Percentiles rank a stretch among this genome's conserved stretches.
phyloP scores from a whole-genome alignment of 31 red algal genomes.

The Porphyra umbilicalis region DNA sequence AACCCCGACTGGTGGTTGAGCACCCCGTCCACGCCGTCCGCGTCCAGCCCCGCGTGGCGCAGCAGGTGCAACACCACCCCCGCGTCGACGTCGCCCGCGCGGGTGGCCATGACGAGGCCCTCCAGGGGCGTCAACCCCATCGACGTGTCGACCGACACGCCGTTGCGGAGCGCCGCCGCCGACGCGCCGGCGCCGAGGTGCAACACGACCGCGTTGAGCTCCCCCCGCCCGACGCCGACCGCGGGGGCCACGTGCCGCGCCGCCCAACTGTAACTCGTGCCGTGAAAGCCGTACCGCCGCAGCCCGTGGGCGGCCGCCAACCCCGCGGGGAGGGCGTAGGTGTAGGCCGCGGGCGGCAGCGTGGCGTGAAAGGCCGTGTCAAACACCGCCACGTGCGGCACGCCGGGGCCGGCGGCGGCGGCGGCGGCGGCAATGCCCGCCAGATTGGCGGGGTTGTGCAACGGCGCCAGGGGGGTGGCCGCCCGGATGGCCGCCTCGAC shows the following conservation, averaged over 20 bases:
- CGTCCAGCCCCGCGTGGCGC: not conserved
- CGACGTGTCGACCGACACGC: conserved; percentile 2
- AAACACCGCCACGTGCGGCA: conserved; percentile 8
- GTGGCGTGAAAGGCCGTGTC: conserved; percentile 11
- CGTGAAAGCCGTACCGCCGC: conserved; percentile 6
- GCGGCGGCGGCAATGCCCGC: not conserved
- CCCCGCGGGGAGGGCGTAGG: not conserved
- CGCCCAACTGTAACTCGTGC: not conserved
- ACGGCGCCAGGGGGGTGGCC: not conserved
- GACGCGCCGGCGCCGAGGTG: conserved; percentile 9
- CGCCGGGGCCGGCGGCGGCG: not conserved
- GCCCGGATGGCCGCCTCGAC: not conserved
- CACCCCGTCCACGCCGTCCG: not conserved
- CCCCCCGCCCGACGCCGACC: not conserved
- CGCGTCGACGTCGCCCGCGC: conserved; percentile 1
- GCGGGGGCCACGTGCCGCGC: not conserved
- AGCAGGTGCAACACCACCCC: not conserved
- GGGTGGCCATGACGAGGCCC: conserved; percentile 7
- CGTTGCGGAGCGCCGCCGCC: not conserved
- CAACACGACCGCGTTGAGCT: not conserved
- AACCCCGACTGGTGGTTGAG: conserved; percentile 4
- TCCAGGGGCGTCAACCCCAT: conserved; percentile 16
- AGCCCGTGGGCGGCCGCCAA: not conserved
- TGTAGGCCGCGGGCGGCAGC: not conserved
- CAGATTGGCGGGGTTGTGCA: conserved; percentile 13